Percentiles rank a stretch among this genome's conserved stretches.
Evolutionary conservation across 306 rosid genomes (phyloP).

Genomic region (Inga oerstediana): DNA sequence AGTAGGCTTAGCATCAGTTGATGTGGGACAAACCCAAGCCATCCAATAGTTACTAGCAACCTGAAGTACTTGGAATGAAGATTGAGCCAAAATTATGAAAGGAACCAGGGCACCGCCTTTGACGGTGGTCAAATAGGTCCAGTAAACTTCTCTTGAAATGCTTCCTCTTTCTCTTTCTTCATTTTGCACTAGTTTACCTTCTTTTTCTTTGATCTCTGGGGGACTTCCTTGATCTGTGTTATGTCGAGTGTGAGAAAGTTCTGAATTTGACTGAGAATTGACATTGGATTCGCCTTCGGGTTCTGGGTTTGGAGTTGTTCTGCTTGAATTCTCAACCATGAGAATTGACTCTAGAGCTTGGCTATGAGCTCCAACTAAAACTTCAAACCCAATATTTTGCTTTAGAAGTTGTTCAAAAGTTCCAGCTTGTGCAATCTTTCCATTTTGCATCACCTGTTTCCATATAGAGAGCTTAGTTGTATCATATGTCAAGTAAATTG

Average conservation of each 20-base stretch:
- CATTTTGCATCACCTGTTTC: conserved; percentile 88
- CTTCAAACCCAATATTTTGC: conserved; percentile 87
- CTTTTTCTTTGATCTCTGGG: conserved; percentile 62
- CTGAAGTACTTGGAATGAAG: conserved; percentile 84
- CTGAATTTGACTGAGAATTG: conserved; percentile 44
- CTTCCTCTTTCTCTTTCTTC: conserved; percentile 98
- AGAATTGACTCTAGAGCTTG: conserved; percentile 82
- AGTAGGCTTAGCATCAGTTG: conserved; percentile 54
- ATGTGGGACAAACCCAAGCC: conserved; percentile 94
- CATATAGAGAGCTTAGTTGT: neutral
- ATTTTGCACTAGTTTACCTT: conserved; percentile 81
- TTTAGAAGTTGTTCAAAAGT: conserved; percentile 74
- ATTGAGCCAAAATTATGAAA: conserved; percentile 77
- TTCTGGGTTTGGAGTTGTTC: conserved; percentile 42
- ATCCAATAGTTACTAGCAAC: conserved; percentile 96
- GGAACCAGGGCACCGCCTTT: conserved; percentile 80
- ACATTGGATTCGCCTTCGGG: conserved; percentile 46
- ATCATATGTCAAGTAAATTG: neutral
- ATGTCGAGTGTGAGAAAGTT: conserved; percentile 39
- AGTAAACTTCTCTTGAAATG: conserved; percentile 80
- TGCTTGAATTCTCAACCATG: conserved; percentile 61
- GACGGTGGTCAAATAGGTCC: conserved; percentile 74
- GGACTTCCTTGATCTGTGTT: conserved; percentile 58
- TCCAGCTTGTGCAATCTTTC: conserved; percentile 87
- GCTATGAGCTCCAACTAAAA: conserved; percentile 92